Evolutionary conservation across 2,329 filamentous ascomycete species (phyloP).

Genomic region (Diaporthe ampelina): DNA sequence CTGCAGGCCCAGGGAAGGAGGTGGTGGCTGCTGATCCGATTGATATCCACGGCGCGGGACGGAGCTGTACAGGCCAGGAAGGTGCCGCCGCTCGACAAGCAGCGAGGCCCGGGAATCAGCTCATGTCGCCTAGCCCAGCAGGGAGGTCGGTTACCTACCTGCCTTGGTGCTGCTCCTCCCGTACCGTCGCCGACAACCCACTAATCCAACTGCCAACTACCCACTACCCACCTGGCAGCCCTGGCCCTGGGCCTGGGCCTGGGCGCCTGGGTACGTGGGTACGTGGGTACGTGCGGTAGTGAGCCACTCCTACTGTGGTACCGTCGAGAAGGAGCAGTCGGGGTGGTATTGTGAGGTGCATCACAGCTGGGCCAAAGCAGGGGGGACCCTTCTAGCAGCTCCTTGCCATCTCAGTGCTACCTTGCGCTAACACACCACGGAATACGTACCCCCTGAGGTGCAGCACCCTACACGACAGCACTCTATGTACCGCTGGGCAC

Average conservation of each 20-base stretch:
- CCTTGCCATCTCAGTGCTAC: conserved; percentile 11
- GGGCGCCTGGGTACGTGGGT: background rate
- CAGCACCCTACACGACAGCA: background rate
- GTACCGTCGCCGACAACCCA: too few relatives aligned
- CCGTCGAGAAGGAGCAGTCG: background rate
- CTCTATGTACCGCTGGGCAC: background rate
- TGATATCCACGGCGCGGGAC: background rate
- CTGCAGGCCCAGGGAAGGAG: conserved; percentile 1
- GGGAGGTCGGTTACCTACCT: background rate
- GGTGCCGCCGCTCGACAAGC: background rate
- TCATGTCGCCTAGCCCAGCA: conserved; percentile 13
- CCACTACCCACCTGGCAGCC: too few relatives aligned
- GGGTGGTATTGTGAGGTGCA: conserved; percentile 6
- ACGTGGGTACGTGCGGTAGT: background rate
- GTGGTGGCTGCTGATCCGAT: background rate
- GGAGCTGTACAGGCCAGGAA: conserved; percentile 1
- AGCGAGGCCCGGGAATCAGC: conserved; percentile 5
- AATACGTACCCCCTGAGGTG: background rate
- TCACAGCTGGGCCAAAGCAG: background rate
- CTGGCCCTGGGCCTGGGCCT: too few relatives aligned
- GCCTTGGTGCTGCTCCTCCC: too few relatives aligned
- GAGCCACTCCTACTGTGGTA: too few relatives aligned
- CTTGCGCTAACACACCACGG: background rate
- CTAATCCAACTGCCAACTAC: too few relatives aligned
- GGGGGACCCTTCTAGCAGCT: conserved; percentile 27